Base-by-base conservation (phyloP, 176 grass and related monocot species). In the Chrysopogon serrulatus region DNA sequence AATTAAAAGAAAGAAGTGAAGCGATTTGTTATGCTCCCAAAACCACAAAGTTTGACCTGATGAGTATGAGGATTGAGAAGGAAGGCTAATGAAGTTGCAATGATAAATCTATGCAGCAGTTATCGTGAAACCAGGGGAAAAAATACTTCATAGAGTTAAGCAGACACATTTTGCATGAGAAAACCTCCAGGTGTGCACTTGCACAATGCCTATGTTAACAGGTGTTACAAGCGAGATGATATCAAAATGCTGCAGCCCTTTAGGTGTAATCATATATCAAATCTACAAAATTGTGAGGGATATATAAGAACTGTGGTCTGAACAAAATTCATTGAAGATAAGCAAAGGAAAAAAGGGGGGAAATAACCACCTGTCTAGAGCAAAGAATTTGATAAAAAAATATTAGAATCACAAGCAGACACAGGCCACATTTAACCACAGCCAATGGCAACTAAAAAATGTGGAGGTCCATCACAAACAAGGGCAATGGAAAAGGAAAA, bases 11-110 rank as follows among this genome's bases (percentile, higher is more conserved):
- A 24, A 34, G 11, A 62, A 14, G 26, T 65, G 42, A 90, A 97
- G 92, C 92, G 94, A 79, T 88, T 97, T 97, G 86, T 97, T 97
- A 57, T 92, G 80, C 94, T 97, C 56, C 94, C 94, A 88, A 97
- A 97, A 88, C 94, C 94, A 63, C 89, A 92, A 77, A 97, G 88
- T 57, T 97, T 97, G 40, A 97, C 87, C 87, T 97, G 79, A 92
- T 97, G 92, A 36, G 92, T 97, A 82, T 97, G 89, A 34, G 87
- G 75, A n/a, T n/a, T 97, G 56, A 92, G 91, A 91, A 94, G 67
- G 57, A 77, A 88, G 40, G 85, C 70, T 42, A 45, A 80, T 53
- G 28, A 57, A 73, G 24, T 77, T 48, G 43, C 59, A 62, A 44
- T 73, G 33, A 86, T 10, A 68, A 32, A 81, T 32, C 80, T 49